These are phyloP conservation scores for Populus deltoides DNA, from an alignment of 345 rosid species.

Conservation along the genomic window DNA sequence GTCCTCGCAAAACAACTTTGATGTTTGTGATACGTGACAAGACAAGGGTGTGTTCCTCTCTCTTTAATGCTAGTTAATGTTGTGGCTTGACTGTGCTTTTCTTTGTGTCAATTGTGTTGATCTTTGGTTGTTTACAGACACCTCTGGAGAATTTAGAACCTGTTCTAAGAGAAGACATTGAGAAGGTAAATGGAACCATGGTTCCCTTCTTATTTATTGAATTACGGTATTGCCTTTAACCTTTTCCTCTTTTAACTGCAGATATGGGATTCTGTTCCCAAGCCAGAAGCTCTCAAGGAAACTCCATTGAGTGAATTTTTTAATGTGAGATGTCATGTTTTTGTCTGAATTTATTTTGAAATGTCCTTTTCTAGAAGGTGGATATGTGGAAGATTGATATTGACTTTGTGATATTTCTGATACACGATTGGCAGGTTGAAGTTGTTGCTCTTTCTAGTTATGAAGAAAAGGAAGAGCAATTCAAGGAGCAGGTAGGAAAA, in stretches of 20 bases:
- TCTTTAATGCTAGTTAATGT: background rate
- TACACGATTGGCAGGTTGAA: constrained; percentile 61
- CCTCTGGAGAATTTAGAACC: constrained; percentile 96
- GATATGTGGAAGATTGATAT: background rate
- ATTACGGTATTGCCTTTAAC: background rate
- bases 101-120: background rate
- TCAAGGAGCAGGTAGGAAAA: constrained; percentile 78
- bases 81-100: background rate
- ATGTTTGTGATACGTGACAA: constrained; percentile 99
- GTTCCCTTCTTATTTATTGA: constrained; percentile 19
- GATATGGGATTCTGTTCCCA: constrained; percentile 98
- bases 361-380: background rate
- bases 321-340: constrained; percentile 52
- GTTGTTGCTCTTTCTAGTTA: constrained; percentile 96
- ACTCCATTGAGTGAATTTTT: constrained; percentile 95
- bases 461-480: constrained; percentile 96
- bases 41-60: constrained; percentile 61
- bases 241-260: constrained; percentile 34
- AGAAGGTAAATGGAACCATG: constrained; percentile 56
- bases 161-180: constrained; percentile 91
- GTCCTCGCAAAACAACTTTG: constrained; percentile 97
- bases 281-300: constrained; percentile 89
- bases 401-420: constrained; percentile 12
- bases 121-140: constrained; percentile 55
- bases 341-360: background rate